A percentile compares a stretch with the other conserved stretches of the same genome.
These are phyloP conservation scores for Xylaria sp. DNA, from an alignment of 2,329 filamentous ascomycete species.

Conservation along the genomic window DNA sequence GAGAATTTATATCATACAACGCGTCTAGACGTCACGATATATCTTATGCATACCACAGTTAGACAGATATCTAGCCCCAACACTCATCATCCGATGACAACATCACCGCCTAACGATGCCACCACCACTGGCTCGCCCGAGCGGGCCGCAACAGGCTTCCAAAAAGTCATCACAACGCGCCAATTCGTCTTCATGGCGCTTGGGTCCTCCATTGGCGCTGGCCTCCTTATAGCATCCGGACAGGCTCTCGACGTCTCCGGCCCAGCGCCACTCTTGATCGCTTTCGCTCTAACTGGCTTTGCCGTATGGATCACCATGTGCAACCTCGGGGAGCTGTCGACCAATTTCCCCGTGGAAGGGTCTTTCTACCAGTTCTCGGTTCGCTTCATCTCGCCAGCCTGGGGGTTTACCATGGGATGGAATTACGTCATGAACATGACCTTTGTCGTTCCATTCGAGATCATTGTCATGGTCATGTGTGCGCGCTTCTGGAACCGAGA, in stretches of 20 bases:
- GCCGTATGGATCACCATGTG: slow-evolving; percentile 43
- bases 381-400: slow-evolving; percentile 45
- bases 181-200: slow-evolving; percentile 47
- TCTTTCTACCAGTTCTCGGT: slow-evolving; percentile 49
- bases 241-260: slow-evolving; percentile 42
- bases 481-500: slow-evolving; percentile 39
- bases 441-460: slow-evolving; percentile 46
- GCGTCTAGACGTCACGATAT: too few species aligned
- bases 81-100: not conserved
- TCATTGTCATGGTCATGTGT: slow-evolving; percentile 44
- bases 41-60: not conserved
- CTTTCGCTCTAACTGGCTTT: slow-evolving; percentile 42
- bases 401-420: slow-evolving; percentile 50
- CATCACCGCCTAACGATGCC: not conserved
- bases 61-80: not conserved
- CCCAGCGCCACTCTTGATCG: slow-evolving; percentile 40
- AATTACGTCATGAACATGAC: slow-evolving; percentile 47
- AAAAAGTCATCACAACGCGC: slow-evolving; percentile 41
- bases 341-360: slow-evolving; percentile 43
- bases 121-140: not conserved
- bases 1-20: too few species aligned
- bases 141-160: slow-evolving; percentile 13
- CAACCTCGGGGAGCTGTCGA: slow-evolving; percentile 35
- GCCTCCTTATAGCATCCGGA: slow-evolving; percentile 44
- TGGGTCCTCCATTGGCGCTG: slow-evolving; percentile 46